Conservation (phyloP, 2,329 filamentous ascomycete species). For the Parastagonospora nodorum region DNA sequence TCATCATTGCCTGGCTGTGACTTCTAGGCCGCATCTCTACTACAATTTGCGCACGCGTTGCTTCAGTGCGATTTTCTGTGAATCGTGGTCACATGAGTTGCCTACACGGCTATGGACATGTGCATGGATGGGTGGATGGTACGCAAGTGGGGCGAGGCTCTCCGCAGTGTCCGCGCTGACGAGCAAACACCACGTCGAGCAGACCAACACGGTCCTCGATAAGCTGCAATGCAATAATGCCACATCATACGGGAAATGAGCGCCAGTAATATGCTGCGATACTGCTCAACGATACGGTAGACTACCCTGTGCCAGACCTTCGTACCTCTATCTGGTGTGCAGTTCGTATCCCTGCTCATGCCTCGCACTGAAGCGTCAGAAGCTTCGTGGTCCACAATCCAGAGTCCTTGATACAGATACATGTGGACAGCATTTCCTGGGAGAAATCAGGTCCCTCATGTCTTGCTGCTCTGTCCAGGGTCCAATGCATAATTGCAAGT, state of each 20-base stretch:
- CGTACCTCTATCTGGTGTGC: background rate
- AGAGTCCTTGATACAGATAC: no score
- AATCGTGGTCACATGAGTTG: background rate
- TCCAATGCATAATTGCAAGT: no score
- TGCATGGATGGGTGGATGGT: background rate
- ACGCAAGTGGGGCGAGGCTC: conserved; percentile 1
- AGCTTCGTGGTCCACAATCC: no score
- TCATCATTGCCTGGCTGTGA: background rate
- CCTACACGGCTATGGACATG: background rate
- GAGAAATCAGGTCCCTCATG: no score
- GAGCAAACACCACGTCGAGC: background rate
- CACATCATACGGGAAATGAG: no score
- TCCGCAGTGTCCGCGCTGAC: background rate
- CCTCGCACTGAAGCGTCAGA: background rate
- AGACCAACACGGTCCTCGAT: background rate
- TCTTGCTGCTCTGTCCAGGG: no score
- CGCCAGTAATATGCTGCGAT: no score
- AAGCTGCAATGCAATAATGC: no score
- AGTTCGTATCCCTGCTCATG: background rate
- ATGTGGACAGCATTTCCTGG: no score
- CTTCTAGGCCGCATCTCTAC: background rate
- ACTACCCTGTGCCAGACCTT: no score
- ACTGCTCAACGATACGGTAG: no score
- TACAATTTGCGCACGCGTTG: background rate
- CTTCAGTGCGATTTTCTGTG: background rate